Base-by-base conservation (phyloP, 2,329 filamentous ascomycete genomes). In the Botrytis squamosa region DNA sequence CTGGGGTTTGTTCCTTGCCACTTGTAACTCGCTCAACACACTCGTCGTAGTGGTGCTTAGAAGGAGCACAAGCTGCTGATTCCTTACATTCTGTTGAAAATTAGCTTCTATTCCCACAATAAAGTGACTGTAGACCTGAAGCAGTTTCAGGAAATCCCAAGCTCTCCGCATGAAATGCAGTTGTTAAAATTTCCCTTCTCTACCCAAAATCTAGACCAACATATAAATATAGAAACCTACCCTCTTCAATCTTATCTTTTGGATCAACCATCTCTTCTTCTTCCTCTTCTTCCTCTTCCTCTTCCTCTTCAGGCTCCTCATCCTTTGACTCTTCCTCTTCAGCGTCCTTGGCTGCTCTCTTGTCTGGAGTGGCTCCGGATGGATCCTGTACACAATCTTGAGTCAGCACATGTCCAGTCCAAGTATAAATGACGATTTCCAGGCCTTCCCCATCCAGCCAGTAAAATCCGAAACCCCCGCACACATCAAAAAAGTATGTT, bases 41-140 rank as follows among this genome's bases (percentile, higher is more conserved):
- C 86, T 98, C 94, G 79, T 98, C 95, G 84, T 92, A 98, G 89
- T 99, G 96, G 88, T 98, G 95, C 91, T 98, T 99, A 82, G 90
- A 89, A 75, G 92, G 91, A 76, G 91, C 88, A 86, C 96, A 99
- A 84, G 93, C 87, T 84, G 92, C 88, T 77, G 94, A 94, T 84
- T 95, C 90, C 85, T 90, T 89, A 89, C 96, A 99, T 82, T 97
- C 96, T 98, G 84, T 79, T 79, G 55, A 70, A 59, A 33, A 49
- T 78, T 75, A 80, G 72, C 52, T 69, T 75, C 78, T 33, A 22
- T 72, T 4, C 49, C 36, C 62, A 33, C 1, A 57, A 57, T 14
- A 1, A 22, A 55, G 36, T 25, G 8, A 12, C 5, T 33, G 46
- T 40, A 33, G 33, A 42, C 38, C 25, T 8, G 60, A 64, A 52